These are phyloP conservation scores for Coniochaeta sp. DNA, from an alignment of 2,329 filamentous ascomycete genomes.

Conservation along the genomic window DNA sequence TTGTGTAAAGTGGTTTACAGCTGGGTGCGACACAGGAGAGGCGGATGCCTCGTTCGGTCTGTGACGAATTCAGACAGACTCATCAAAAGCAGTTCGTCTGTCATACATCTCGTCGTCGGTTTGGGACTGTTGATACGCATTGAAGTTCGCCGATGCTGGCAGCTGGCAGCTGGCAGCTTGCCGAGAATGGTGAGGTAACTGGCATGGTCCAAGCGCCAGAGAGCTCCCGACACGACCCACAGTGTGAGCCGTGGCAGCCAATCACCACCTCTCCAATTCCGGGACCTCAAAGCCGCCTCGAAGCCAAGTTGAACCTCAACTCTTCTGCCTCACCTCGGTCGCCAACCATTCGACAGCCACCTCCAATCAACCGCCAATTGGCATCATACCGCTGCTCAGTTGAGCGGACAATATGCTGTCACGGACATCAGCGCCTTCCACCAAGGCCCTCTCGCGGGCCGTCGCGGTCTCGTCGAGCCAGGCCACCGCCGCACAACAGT, in stretches of 20 bases:
- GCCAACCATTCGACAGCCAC: slow-evolving; percentile 8
- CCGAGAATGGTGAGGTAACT: neutral
- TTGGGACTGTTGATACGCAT: too few species aligned
- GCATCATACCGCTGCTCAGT: slow-evolving; percentile 23
- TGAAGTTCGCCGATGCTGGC: neutral
- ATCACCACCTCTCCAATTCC: slow-evolving; percentile 10
- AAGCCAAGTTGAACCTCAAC: neutral
- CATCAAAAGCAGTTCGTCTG: neutral
- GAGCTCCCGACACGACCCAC: neutral
- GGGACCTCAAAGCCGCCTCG: neutral
- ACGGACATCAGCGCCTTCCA: slow-evolving; percentile 31
- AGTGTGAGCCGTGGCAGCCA: slow-evolving; percentile 6
- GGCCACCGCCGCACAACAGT: slow-evolving; percentile 31
- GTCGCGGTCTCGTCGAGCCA: slow-evolving; percentile 25
- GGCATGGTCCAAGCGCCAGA: slow-evolving; percentile 4
- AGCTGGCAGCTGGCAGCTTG: neutral
- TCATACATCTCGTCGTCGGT: neutral
- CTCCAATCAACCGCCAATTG: slow-evolving; percentile 19
- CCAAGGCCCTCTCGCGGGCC: slow-evolving; percentile 30
- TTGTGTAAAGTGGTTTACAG: neutral
- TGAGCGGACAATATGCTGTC: slow-evolving; percentile 35
- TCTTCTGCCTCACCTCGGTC: slow-evolving; percentile 8
- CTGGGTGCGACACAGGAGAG: neutral
- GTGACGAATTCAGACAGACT: neutral
- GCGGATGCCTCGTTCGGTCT: neutral